Percentiles rank a stretch among this genome's conserved stretches.
Evolutionary conservation across 73 alveolate species (phyloP).

Genomic region (Tetrahymena malaccensis): DNA sequence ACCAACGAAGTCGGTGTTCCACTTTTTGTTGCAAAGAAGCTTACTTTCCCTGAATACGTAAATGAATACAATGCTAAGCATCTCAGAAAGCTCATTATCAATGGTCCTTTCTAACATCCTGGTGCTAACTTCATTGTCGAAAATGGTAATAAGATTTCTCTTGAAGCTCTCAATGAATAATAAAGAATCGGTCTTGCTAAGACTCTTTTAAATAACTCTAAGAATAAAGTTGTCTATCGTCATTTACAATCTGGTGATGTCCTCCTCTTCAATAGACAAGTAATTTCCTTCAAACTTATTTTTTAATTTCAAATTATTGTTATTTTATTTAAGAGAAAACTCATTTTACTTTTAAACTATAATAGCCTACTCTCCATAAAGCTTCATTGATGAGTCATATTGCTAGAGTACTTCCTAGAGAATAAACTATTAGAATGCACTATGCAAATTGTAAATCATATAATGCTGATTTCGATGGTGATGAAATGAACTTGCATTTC

Average conservation of each 20-base stretch:
- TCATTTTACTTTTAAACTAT: background rate
- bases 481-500: slow-evolving; percentile 99
- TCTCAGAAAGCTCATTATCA: slow-evolving; percentile 74
- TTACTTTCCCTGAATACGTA: slow-evolving; percentile 95
- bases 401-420: slow-evolving; percentile 86
- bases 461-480: slow-evolving; percentile 99
- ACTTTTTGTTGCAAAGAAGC: slow-evolving; percentile 86
- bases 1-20: slow-evolving; percentile 99
- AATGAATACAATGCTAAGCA: slow-evolving; percentile 74
- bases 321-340: background rate
- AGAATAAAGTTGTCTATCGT: slow-evolving; percentile 79
- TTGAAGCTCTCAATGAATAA: slow-evolving; percentile 64
- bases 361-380: slow-evolving; percentile 93
- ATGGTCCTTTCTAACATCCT: slow-evolving; percentile 56
- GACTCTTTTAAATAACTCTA: slow-evolving; percentile 55
- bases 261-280: slow-evolving; percentile 90
- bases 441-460: slow-evolving; percentile 98
- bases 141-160: slow-evolving; percentile 69
- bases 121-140: slow-evolving; percentile 49
- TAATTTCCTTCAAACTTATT: background rate
- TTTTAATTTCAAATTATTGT: no score
- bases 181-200: slow-evolving; percentile 84
- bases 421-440: slow-evolving; percentile 97
- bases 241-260: slow-evolving; percentile 94
- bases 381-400: slow-evolving; percentile 83